Evolutionary conservation across 805 yeast genomes (phyloP).

Genomic region (Candida suzukii): DNA sequence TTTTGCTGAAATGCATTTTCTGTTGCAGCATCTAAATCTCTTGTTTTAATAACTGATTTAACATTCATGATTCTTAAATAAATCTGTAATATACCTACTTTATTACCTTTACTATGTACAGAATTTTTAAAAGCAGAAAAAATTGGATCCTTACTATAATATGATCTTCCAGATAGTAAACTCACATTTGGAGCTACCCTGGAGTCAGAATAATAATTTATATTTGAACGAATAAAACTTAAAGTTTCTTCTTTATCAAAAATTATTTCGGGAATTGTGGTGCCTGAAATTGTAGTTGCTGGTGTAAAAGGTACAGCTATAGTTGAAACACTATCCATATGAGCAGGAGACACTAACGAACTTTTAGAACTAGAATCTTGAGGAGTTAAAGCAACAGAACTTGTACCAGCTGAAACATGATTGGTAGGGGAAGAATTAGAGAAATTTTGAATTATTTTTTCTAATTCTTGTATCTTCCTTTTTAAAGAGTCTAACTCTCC

Average conservation of each 20-base stretch:
- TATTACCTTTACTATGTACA: not conserved
- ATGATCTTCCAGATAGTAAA: conserved; percentile 6
- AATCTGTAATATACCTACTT: not conserved
- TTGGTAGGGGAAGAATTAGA: not conserved
- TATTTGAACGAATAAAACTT: conserved; percentile 5
- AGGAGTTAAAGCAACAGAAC: not conserved
- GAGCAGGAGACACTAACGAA: not conserved
- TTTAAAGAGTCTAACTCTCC: not conserved
- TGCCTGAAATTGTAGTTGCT: not conserved
- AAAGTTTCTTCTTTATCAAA: conserved; percentile 8
- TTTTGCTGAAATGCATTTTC: not conserved
- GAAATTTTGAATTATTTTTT: not conserved
- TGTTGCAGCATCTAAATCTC: not conserved
- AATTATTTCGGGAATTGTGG: not conserved
- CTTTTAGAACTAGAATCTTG: not conserved
- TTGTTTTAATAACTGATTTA: not conserved
- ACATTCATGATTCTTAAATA: not conserved
- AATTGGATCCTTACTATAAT: conserved; percentile 11
- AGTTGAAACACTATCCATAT: not conserved
- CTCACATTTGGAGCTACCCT: conserved; percentile 2
- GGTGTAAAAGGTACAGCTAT: not conserved
- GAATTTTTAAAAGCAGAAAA: not conserved
- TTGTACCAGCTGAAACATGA: no score
- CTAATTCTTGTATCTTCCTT: not conserved
- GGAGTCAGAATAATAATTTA: conserved; percentile 2